These are phyloP conservation scores for Liriodendron chinense DNA, from an alignment of 164 flowering plant genomes.

Conservation along the genomic window DNA sequence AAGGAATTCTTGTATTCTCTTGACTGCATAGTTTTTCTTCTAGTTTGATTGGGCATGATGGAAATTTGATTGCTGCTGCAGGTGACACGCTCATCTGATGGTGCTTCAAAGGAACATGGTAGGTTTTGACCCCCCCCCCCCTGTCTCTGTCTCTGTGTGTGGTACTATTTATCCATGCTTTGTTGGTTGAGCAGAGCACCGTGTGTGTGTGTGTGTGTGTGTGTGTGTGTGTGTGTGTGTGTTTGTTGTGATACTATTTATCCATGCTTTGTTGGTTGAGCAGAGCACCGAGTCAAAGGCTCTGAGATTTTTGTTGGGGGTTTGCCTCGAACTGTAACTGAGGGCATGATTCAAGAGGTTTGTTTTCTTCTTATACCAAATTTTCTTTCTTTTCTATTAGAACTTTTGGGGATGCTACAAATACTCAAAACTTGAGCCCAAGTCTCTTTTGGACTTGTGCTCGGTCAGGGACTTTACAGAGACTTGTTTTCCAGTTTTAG, in stretches of 20 bases:
- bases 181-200: background rate
- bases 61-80: background rate
- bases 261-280: conserved; percentile 3
- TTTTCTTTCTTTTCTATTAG: background rate
- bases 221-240: background rate
- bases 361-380: background rate
- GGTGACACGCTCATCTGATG: background rate
- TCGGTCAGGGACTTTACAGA: background rate
- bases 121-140: background rate
- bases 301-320: conserved; percentile 45
- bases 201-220: background rate
- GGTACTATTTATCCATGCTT: background rate
- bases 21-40: no score
- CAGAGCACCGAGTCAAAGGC: conserved; percentile 28
- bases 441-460: no score
- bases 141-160: background rate
- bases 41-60: background rate
- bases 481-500: background rate
- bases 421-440: background rate
- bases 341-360: conserved; percentile 32
- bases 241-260: background rate
- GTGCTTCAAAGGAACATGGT: conserved; percentile 5
- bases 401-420: background rate
- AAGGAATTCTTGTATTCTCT: no score
- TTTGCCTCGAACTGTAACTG: conserved; percentile 27